phyloP scores from a whole-genome alignment of 305 asterid species.

The Plantago lanceolata region DNA sequence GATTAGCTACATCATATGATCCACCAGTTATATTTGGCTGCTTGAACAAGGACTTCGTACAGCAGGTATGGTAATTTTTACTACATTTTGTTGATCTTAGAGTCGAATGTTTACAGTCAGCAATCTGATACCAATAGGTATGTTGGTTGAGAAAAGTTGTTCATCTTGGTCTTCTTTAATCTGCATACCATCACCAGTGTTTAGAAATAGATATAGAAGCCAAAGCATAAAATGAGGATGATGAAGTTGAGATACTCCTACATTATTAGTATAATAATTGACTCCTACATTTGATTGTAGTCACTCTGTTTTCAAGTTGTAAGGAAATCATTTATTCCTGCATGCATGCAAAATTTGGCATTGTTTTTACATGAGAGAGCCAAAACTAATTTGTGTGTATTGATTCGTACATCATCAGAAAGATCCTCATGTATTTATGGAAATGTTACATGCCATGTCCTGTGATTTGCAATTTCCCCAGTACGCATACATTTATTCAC shows the following conservation, averaged over 20 bases:
- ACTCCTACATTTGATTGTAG: no score
- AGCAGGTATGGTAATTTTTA: slow-evolving; percentile 48
- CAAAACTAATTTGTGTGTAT: neutral
- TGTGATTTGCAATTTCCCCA: neutral
- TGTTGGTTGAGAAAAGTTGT: neutral
- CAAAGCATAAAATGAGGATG: no score
- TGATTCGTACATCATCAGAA: neutral
- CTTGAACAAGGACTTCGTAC: slow-evolving; percentile 61
- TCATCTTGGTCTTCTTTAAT: neutral
- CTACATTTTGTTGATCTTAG: neutral
- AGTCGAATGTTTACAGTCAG: neutral
- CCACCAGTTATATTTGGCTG: slow-evolving; percentile 72
- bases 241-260: no score
- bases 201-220: no score
- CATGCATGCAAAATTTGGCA: neutral
- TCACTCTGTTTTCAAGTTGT: neutral
- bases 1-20: slow-evolving; percentile 76
- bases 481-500: no score
- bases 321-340: neutral
- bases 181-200: no score
- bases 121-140: no score
- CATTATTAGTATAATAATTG: no score
- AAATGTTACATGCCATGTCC: neutral
- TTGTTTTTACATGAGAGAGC: neutral
- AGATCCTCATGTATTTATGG: slow-evolving; percentile 2